Conservation (phyloP, 441 rosid species). For the Bruguiera hainesii region DNA sequence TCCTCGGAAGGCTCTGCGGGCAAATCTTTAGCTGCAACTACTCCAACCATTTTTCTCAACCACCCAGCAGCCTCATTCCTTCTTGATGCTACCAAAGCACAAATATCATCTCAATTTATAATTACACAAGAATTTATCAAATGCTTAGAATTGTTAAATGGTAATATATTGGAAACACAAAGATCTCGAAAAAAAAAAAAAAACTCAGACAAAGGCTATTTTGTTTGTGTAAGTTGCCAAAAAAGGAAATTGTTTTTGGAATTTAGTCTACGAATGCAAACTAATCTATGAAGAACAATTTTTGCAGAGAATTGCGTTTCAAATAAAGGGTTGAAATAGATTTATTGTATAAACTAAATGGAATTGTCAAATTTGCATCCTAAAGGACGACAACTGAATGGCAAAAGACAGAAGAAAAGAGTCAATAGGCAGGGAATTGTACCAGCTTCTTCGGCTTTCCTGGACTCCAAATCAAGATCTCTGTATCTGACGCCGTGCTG, state of each 20-base stretch:
- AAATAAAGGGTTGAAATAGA: no score
- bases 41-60: constrained; percentile 83
- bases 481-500: constrained; percentile 57
- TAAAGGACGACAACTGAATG: background rate
- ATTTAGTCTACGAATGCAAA: no score
- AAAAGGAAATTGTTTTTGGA: no score
- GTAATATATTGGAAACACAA: no score
- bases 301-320: no score
- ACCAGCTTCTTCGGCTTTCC: constrained; percentile 89
- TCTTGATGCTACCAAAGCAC: constrained; percentile 48
- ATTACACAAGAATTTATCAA: no score
- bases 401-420: background rate
- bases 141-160: background rate
- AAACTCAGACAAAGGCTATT: no score
- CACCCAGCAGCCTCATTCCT: constrained; percentile 85
- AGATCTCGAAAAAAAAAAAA: no score
- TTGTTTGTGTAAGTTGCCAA: no score
- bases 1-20: constrained; percentile 90
- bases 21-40: constrained; percentile 74
- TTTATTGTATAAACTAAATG: no score
- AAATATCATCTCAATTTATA: background rate
- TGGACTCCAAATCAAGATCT: constrained; percentile 68
- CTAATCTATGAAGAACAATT: no score
- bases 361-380: no score
- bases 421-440: background rate